Conservation (phyloP, 108 stramenopile genomes). For the Stephanodiscus triporus region DNA sequence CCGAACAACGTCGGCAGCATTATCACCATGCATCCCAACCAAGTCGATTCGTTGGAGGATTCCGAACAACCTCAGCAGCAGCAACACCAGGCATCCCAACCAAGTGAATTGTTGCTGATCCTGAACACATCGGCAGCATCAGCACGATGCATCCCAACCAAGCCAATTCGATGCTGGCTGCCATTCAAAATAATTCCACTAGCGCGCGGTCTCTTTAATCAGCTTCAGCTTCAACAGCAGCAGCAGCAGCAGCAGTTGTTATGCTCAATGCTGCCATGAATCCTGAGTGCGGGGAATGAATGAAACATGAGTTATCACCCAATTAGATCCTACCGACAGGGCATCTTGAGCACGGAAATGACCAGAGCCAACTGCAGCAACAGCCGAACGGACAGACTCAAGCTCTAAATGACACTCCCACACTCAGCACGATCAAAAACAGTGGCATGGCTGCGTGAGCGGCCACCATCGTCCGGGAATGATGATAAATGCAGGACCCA, state of each 20-base stretch:
- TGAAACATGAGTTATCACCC: background rate
- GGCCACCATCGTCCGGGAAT: background rate
- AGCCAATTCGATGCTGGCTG: background rate
- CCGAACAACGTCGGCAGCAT: too few relatives aligned
- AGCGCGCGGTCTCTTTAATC: background rate
- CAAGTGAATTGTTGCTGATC: too few relatives aligned
- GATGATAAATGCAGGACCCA: background rate
- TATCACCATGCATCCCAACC: too few relatives aligned
- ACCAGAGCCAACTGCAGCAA: background rate
- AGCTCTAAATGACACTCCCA: background rate
- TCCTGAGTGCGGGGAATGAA: background rate
- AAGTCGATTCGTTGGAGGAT: too few relatives aligned
- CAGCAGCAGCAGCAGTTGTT: conserved; percentile 14
- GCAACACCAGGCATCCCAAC: too few relatives aligned
- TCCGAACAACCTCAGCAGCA: too few relatives aligned
- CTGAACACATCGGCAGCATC: background rate
- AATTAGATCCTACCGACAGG: background rate
- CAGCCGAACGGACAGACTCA: background rate
- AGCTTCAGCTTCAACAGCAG: background rate
- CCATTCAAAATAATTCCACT: conserved; percentile 4
- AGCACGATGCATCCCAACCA: conserved; percentile 5
- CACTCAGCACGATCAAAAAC: background rate
- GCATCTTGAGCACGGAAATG: background rate
- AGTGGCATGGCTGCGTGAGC: conserved; percentile 5
- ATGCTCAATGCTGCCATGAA: conserved; percentile 6